Base-by-base conservation (phyloP, 345 rosid genomes). In the Excoecaria cochinchinensis region DNA sequence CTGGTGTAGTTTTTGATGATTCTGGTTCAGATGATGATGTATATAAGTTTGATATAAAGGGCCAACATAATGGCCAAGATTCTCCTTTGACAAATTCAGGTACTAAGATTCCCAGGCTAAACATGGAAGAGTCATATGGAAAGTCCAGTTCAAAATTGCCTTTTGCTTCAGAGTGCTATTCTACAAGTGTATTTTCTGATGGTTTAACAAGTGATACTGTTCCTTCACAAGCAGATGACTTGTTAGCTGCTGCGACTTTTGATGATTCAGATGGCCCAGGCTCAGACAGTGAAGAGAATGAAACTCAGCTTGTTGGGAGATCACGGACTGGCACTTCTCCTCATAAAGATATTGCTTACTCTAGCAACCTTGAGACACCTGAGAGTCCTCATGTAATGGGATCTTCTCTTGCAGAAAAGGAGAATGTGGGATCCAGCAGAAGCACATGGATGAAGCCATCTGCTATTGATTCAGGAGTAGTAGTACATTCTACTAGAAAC, bases 1-100 rank as follows among this genome's bases (percentile, higher is more conserved):
- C 82, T 76, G 78, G 80, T 56, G 84, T 67, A 17, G 70, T 82
- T 76, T 95, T 90, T 82, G 99, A 92, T 80, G 90, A 90, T 74
- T 88, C 77, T 79, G 89, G 80, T 73, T 94, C 86, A 62, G 89
- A 88, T 77, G 84, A 71, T 68, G 90, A 85, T 73, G 84, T 73
- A 52, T 70, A 70, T 80, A 82, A 80, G 38, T 84, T 88, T 74
- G 86, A 86, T 84, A 60, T 71, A 42, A 81, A 85, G 77, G 80
- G 55, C 51, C 55, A 76, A 70, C 47, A 52, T 66, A 76, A 72
- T 70, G 81, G 55, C 66, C 85, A 76, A 70, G 82, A 64, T 36
- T 76, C 83, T 73, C 62, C 51, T 60, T 76, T 80, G 55, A 53
- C 79, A 77, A 74, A 74, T 78, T 70, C 77, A 59, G 65, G 65